Base-by-base conservation (phyloP, 176 grass and related monocot species). In the Raddia distichophylla region DNA sequence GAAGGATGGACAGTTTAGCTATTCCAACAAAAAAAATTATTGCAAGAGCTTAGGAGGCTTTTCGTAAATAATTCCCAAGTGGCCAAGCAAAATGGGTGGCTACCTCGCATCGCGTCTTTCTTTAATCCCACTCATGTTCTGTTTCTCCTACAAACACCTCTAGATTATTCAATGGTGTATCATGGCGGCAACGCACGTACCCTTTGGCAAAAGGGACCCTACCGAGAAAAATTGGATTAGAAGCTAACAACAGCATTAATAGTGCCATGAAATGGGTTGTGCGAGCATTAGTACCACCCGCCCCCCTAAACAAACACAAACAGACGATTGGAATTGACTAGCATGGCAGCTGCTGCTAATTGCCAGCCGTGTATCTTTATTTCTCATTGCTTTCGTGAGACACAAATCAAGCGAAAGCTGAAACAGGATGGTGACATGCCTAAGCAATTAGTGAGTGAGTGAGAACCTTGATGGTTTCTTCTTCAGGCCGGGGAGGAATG, bases 381-480 rank as follows among this genome's bases (percentile, higher is more conserved):
- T 50, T 18, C 27, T 62, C 52, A 17, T 53, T 65, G 81, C 81
- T 91, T 84, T 84, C 50, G 76, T 80, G 32, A 35, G 89, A 79
- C 61, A 83, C 83, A 79, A 79, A 86, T 83, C 60, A 90, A 79
- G 61, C 37, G 79, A 55, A 91, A 60, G 76, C 40, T 60, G 53
- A 46, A 22, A 55, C 65, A 60, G 72, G 89, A 87, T 53, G 62
- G 70, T 63, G 76, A 84, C 59, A 32, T 53, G 71, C 5, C 46
- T 17, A 14, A 55, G 67, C 83, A 60, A 89, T 89, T 60, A 64
- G 82, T 50, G 37, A 40, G 37, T 40, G 37, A 40, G 37, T 40
- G 77, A 64, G 64, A 77, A 58, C 77, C 57, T 71, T 64, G 59
- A 79, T 37, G 22, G 59, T 66, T 80, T 74, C 60, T 73, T 52